Evolutionary conservation across 306 rosid species (phyloP), one percentile per base, ranked within the genome.

Genomic region (Corylus americana): DNA sequence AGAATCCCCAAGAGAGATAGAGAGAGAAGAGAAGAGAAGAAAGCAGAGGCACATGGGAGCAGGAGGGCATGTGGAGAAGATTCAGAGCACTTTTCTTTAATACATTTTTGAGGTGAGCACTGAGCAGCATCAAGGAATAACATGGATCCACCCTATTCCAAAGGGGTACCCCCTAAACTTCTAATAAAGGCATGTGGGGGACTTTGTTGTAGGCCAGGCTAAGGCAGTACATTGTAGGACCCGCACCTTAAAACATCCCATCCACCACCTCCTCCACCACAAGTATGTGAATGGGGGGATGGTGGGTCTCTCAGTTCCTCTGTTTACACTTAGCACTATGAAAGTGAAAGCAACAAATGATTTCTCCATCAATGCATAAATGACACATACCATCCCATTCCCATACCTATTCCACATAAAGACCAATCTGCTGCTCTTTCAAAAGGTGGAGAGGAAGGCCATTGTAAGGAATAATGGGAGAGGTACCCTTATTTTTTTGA

Each of bases 51-150:
- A 92, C 97, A 90, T 92, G 97, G 97, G 88, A 86, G 76, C 90
- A 87, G 90, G 59, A 81, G 82, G 80, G 87, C 97, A 92, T 90
- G 95, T 87, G 97, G 89, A 81, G 91, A 89, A 89, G 93, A 90
- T 89, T 87, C 93, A 86, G 85, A 86, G 80, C 80, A 89, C 84
- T 80, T 82, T 42, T 81, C 67, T 80, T 69, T 74, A 69, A 55
- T 39, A 17, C 74, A 42, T 53, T 48, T 73, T 70, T 76, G 35
- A 54, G 61, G 54, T 58, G 74, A 71, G 70, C 80, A 83, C 81
- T 58, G 74, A 71, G 70, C 80, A 83, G 83, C 75, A 88, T 80
- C 89, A 84, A 86, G 80, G 85, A 89, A 85, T 78, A 82, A 88
- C 91, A 92, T 88, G 94, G 89, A 83, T 78, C 80, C 91, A 84